Evolutionary conservation across 2,329 filamentous ascomycete species (phyloP).

Genomic region (Cladosporium austrohemisphaericum): DNA sequence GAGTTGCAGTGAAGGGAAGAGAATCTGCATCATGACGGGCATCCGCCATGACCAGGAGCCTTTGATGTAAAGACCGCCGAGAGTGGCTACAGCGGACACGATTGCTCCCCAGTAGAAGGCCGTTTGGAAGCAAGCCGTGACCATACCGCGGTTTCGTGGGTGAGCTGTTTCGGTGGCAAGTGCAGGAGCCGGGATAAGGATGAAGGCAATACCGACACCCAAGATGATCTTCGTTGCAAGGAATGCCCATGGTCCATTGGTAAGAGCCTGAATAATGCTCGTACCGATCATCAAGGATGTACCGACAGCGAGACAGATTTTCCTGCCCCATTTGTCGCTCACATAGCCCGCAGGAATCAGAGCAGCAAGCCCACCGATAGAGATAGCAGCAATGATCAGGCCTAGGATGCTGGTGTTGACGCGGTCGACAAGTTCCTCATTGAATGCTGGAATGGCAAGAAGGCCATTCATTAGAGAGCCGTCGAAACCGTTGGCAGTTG

Average conservation of each 20-base stretch:
- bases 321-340: conserved; percentile 24
- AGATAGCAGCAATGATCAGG: conserved; percentile 26
- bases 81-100: conserved; percentile 21
- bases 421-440: conserved; percentile 8
- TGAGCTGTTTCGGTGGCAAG: conserved; percentile 20
- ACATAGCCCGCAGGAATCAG: conserved; percentile 22
- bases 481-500: conserved; percentile 23
- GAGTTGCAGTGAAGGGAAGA: conserved; percentile 16
- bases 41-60: conserved; percentile 24
- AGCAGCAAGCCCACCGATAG: conserved; percentile 21
- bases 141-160: conserved; percentile 18
- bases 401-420: conserved; percentile 21
- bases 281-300: conserved; percentile 33
- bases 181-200: conserved; percentile 17
- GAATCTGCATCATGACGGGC: conserved; percentile 21
- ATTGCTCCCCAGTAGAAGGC: conserved; percentile 21
- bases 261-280: conserved; percentile 4
- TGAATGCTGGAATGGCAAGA: conserved; percentile 21
- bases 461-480: conserved; percentile 29
- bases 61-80: conserved; percentile 19
- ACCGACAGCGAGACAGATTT: conserved; percentile 33
- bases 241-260: conserved; percentile 17
- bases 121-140: conserved; percentile 17
- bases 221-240: conserved; percentile 19
- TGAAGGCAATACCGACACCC: conserved; percentile 19